Percentiles rank a stretch among this genome's conserved stretches.
These are phyloP conservation scores for Neopestalotiopsis sp. DNA, from an alignment of 2,329 filamentous ascomycete species.

Conservation along the genomic window DNA sequence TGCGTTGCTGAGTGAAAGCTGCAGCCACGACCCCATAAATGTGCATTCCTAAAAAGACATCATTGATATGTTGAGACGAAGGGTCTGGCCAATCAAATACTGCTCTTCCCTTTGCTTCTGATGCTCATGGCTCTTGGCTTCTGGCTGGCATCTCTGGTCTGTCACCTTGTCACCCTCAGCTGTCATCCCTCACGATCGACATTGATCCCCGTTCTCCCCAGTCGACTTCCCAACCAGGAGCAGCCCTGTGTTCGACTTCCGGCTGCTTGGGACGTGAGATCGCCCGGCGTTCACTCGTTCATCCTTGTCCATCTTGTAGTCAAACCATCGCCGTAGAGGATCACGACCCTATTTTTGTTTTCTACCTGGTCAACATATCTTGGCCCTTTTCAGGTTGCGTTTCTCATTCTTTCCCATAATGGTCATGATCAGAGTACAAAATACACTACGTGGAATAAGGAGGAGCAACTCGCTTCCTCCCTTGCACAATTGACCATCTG, in stretches of 20 bases:
- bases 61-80: not conserved
- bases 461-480: not conserved
- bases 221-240: not conserved
- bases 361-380: too few relatives aligned
- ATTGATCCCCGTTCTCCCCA: not conserved
- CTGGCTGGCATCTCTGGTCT: not conserved
- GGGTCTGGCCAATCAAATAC: conserved; percentile 3
- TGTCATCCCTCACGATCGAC: not conserved
- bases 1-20: not conserved
- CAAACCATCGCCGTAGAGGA: not conserved
- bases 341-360: not conserved
- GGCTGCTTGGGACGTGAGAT: not conserved
- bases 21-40: conserved; percentile 3
- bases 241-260: not conserved
- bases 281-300: not conserved
- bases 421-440: not conserved
- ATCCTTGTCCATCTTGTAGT: not conserved
- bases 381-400: too few relatives aligned
- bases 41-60: conserved; percentile 11
- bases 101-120: not conserved
- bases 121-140: not conserved
- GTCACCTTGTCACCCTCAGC: not conserved
- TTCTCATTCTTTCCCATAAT: not conserved
- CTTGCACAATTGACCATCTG: not conserved
- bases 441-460: not conserved